Percentiles rank a stretch among this genome's conserved stretches.
Evolutionary conservation across 1,284 basidiomycete genomes (phyloP).

Genomic region (Anthracocystis setariae): DNA sequence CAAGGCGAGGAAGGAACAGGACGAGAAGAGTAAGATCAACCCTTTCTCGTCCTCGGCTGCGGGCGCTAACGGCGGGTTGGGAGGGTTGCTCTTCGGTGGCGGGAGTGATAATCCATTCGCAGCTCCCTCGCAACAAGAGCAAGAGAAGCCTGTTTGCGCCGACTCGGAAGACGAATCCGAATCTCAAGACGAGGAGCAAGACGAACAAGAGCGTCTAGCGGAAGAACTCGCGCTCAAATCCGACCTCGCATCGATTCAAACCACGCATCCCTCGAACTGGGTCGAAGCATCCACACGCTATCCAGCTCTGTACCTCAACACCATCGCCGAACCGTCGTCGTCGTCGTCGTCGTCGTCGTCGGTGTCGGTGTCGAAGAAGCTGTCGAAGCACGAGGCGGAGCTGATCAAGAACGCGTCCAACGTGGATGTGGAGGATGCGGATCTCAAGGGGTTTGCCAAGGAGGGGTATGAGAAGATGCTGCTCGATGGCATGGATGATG

Average conservation of each 20-base stretch:
- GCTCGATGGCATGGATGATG: conserved; percentile 59
- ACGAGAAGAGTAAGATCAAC: conserved; percentile 45
- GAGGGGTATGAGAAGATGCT: conserved; percentile 64
- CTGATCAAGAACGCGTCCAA: conserved; percentile 29
- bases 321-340: conserved; percentile 60
- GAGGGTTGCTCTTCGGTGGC: conserved; percentile 54
- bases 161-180: conserved; percentile 21
- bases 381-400: conserved; percentile 36
- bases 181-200: conserved; percentile 49
- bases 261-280: conserved; percentile 46
- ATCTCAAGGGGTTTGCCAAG: conserved; percentile 47
- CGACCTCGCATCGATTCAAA: conserved; percentile 34
- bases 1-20: conserved; percentile 45
- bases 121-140: conserved; percentile 6
- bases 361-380: conserved; percentile 32
- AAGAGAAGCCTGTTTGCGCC: conserved; percentile 4
- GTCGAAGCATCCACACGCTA: conserved; percentile 44
- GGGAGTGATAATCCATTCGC: conserved; percentile 47
- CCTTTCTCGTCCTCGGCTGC: conserved; percentile 39
- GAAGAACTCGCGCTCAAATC: conserved; percentile 66
- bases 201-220: conserved; percentile 49
- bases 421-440: conserved; percentile 27
- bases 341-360: conserved; percentile 54
- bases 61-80: conserved; percentile 21
- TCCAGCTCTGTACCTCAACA: conserved; percentile 60